Conservation (phyloP, 2,329 filamentous ascomycete species). For the Cytospora leucostoma region DNA sequence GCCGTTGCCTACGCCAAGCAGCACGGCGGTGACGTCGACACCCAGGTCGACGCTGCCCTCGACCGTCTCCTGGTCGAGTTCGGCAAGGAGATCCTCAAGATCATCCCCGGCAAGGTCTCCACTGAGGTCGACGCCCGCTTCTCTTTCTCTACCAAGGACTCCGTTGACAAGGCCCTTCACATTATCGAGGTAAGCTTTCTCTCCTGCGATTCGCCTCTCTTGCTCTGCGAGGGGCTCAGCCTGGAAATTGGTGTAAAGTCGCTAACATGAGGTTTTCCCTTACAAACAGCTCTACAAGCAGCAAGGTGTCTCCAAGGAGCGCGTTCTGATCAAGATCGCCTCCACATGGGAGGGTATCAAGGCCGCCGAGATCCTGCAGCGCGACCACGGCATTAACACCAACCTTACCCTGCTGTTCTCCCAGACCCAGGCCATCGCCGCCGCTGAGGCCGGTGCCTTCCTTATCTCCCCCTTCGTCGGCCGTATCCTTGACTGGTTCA, state of each 20-base stretch:
- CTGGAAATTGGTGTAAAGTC: background rate
- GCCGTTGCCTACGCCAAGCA: conserved; percentile 84
- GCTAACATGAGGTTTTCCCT: conserved; percentile 6
- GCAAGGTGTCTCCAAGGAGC: conserved; percentile 88
- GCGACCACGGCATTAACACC: conserved; percentile 93
- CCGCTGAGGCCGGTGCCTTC: conserved; percentile 92
- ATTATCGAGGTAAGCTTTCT: conserved; percentile 78
- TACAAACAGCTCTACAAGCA: conserved; percentile 82
- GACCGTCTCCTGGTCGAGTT: conserved; percentile 97
- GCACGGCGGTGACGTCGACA: conserved; percentile 63
- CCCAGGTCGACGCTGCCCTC: conserved; percentile 85
- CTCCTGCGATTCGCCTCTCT: background rate
- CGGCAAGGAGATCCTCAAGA: conserved; percentile 94
- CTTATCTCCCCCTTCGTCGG: conserved; percentile 99
- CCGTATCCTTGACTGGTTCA: conserved; percentile 99
- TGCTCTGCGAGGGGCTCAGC: background rate
- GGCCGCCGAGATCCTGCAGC: conserved; percentile 95
- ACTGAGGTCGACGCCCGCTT: conserved; percentile 96
- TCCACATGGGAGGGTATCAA: conserved; percentile 99
- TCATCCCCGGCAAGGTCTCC: conserved; percentile 97
- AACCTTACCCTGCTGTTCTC: conserved; percentile 99
- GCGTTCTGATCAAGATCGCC: conserved; percentile 97
- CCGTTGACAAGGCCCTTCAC: conserved; percentile 92
- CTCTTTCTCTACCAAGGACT: conserved; percentile 92
- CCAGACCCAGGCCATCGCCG: conserved; percentile 87